These are phyloP conservation scores for Backusella westeae DNA, from an alignment of 192 early-diverging fungal genomes.

Conservation along the genomic window DNA sequence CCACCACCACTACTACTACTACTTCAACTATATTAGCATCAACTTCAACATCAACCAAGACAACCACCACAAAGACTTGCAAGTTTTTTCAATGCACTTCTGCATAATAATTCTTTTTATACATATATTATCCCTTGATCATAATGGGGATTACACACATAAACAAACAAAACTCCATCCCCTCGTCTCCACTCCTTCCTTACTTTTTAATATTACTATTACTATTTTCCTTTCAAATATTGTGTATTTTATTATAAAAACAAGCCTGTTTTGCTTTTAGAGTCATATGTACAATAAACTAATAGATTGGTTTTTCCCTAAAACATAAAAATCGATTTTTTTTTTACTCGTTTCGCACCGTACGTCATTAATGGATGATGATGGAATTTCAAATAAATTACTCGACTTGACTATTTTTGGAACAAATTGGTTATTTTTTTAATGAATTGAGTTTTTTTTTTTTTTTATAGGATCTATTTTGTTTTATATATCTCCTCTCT, in stretches of 20 bases:
- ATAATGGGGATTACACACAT: background rate
- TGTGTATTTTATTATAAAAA: background rate
- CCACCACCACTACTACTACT: background rate
- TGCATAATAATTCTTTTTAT: background rate
- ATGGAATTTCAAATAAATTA: background rate
- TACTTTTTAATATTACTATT: background rate
- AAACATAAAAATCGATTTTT: background rate
- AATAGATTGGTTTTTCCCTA: background rate
- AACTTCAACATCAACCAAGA: background rate
- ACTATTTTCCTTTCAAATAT: background rate
- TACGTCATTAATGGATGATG: background rate
- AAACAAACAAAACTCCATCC: background rate
- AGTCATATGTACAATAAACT: background rate
- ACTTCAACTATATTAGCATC: background rate
- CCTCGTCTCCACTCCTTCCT: background rate
- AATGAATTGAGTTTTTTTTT: background rate
- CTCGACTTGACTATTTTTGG: background rate
- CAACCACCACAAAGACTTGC: background rate
- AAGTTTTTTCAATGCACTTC: background rate
- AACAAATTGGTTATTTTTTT: conserved; percentile 7
- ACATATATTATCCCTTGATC: background rate
- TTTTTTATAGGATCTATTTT: too few species aligned
- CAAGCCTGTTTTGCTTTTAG: background rate
- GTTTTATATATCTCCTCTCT: too few species aligned
- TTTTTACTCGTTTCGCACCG: background rate